Percentiles rank a stretch among this genome's conserved stretches.
Conservation (phyloP, 805 yeast genomes). For the Candida suzukii region DNA sequence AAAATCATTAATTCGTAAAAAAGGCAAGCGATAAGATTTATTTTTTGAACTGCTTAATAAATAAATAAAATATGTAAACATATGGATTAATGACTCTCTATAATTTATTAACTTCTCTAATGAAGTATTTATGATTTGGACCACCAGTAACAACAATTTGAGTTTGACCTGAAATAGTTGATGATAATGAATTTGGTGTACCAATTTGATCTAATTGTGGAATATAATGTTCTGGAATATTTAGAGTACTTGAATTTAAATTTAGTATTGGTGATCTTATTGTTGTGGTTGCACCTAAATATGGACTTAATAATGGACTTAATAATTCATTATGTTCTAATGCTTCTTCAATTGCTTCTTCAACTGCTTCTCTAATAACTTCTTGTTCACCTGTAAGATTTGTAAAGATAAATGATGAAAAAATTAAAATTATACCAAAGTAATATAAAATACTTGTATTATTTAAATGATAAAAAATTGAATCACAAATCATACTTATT, state of each 20-base stretch:
- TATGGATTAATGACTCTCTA: too few species aligned
- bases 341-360: constrained; percentile 41
- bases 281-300: constrained; percentile 13
- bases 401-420: constrained; percentile 39
- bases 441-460: constrained; percentile 29
- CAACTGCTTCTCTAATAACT: constrained; percentile 38
- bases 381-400: constrained; percentile 40
- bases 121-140: constrained; percentile 25
- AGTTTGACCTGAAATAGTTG: constrained; percentile 1
- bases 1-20: too few species aligned
- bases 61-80: too few species aligned
- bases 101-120: constrained; percentile 18
- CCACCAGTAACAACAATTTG: constrained; percentile 28
- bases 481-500: constrained; percentile 41
- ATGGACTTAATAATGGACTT: constrained; percentile 41
- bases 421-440: constrained; percentile 40
- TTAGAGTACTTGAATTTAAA: neutral
- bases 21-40: too few species aligned
- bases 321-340: constrained; percentile 37
- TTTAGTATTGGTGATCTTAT: constrained; percentile 2
- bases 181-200: neutral
- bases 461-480: constrained; percentile 26
- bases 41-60: too few species aligned
- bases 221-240: neutral
- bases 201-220: neutral